Percentiles rank a stretch among this genome's conserved stretches.
Evolutionary conservation across 192 early-diverging fungal species (phyloP).

Genomic region (Backusella psychrophila): DNA sequence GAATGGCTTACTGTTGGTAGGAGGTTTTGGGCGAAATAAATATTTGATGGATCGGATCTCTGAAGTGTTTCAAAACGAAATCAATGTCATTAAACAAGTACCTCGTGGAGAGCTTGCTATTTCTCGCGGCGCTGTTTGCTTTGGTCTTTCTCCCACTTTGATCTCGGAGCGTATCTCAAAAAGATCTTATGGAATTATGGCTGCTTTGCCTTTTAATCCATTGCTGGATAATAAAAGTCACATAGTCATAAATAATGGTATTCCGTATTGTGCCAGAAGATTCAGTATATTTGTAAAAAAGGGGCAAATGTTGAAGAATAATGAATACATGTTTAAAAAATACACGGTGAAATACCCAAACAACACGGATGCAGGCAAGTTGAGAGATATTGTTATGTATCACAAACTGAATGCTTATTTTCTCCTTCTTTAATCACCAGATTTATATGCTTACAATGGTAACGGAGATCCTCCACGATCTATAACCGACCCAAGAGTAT

Average conservation of each 20-base stretch:
- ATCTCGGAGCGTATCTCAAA: conserved; percentile 37
- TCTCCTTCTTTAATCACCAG: background rate
- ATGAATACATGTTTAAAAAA: conserved; percentile 35
- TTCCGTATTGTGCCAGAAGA: conserved; percentile 36
- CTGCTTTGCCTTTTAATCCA: conserved; percentile 41
- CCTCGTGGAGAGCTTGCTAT: conserved; percentile 46
- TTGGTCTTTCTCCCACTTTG: conserved; percentile 30
- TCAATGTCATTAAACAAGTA: conserved; percentile 37
- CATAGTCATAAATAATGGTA: conserved; percentile 42
- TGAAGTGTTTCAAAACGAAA: conserved; percentile 32
- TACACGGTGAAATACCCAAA: background rate
- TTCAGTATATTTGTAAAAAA: conserved; percentile 28
- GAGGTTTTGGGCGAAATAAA: conserved; percentile 50
- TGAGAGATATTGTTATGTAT: background rate
- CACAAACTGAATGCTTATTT: background rate
- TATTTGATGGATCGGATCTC: conserved; percentile 42
- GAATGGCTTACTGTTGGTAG: conserved; percentile 51
- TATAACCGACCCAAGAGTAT: background rate
- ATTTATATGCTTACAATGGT: conserved; percentile 11
- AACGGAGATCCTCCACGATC: background rate
- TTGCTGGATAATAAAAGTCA: conserved; percentile 38
- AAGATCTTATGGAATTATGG: conserved; percentile 42
- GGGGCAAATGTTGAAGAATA: conserved; percentile 35
- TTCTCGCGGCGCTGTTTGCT: conserved; percentile 48
- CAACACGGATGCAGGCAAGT: background rate